phyloP scores from a whole-genome alignment of 352 stramenopile genomes.

The Pythium angustatum region DNA sequence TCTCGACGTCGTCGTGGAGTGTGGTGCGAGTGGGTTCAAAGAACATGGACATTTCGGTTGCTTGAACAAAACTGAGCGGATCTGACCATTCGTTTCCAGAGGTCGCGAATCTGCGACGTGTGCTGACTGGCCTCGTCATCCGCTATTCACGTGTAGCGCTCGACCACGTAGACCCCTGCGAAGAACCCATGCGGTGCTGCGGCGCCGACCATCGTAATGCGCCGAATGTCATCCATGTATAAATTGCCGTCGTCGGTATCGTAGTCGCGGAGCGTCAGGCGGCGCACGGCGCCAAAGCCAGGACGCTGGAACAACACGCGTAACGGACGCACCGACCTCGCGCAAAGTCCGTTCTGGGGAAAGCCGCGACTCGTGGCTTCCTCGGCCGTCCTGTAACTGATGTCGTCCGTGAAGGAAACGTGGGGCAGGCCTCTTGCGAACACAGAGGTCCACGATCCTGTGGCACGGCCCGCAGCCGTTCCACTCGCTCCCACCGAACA shows the following conservation, averaged over 20 bases:
- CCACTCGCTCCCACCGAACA: not conserved
- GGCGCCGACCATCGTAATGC: not conserved
- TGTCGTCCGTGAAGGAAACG: not conserved
- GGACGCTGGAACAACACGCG: not conserved
- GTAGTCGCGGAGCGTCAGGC: not conserved
- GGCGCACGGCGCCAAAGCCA: not conserved
- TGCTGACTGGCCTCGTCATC: not conserved
- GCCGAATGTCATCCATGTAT: not conserved
- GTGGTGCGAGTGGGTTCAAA: no score
- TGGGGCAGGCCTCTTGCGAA: not conserved
- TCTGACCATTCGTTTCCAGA: no score
- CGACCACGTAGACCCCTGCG: not conserved
- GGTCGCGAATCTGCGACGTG: no score
- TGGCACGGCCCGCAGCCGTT: not conserved
- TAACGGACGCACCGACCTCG: not conserved
- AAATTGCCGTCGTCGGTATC: not conserved
- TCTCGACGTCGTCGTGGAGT: no score
- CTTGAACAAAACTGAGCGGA: no score
- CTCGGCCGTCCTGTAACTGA: no score
- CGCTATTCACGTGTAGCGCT: not conserved
- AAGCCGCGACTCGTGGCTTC: not conserved
- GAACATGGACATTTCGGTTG: no score
- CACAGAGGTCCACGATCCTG: not conserved
- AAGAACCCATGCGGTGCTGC: conserved; percentile 1
- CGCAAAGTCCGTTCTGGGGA: not conserved